Percentiles rank a stretch among this genome's conserved stretches.
These are phyloP conservation scores for Desmodesmus armatus DNA, from an alignment of 139 green algal genomes.

Conservation along the genomic window DNA sequence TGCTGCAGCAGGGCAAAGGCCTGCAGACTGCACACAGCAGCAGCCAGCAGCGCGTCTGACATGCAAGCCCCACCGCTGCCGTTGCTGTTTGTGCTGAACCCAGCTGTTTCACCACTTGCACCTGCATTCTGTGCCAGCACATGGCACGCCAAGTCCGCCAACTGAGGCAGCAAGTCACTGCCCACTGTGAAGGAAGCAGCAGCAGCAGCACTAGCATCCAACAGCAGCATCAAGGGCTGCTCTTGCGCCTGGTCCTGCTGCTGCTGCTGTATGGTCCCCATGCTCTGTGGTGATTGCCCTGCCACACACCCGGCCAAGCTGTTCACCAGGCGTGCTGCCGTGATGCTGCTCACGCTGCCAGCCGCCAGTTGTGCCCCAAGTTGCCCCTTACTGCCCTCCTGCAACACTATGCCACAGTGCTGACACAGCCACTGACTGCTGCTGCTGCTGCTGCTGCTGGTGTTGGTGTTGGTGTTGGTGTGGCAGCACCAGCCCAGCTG, in stretches of 20 bases:
- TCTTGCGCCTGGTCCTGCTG: not conserved
- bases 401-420: too few relatives aligned
- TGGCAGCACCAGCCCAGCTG: not conserved
- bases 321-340: too few relatives aligned
- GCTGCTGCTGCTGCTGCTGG: constrained; percentile 1
- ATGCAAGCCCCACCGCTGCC: not conserved
- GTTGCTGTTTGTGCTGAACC: not conserved
- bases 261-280: constrained; percentile 3
- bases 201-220: constrained; percentile 25
- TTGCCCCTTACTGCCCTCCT: too few relatives aligned
- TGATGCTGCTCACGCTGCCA: too few relatives aligned
- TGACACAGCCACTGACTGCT: too few relatives aligned
- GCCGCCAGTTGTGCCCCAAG: too few relatives aligned
- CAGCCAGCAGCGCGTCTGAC: not conserved
- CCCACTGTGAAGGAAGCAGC: not conserved
- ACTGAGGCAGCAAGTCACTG: not conserved
- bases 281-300: too few relatives aligned
- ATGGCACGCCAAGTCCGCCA: not conserved
- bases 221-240: not conserved
- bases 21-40: not conserved
- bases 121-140: not conserved
- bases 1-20: not conserved
- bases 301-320: too few relatives aligned
- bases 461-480: not conserved
- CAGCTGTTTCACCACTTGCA: not conserved